Base-by-base conservation (phyloP, 306 rosid genomes). In the Medicago arabica region DNA sequence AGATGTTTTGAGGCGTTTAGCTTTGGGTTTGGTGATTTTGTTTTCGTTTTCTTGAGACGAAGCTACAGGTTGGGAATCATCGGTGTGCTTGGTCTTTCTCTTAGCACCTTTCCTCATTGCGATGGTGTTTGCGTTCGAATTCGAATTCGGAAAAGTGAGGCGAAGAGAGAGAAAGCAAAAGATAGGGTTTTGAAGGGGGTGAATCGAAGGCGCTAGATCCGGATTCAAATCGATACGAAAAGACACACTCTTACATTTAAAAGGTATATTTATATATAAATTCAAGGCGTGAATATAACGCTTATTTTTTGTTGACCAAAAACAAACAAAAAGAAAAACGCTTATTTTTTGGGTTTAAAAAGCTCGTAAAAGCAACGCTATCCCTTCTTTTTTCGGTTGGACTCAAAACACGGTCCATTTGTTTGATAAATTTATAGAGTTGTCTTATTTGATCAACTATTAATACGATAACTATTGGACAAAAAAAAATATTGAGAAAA, bases 31-130 rank as follows among this genome's bases (percentile, higher is more conserved):
- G 71, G 57, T 41, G 66, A 50, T 58, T 81, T 78, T 50, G 49
- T 1, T 67, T 5, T 36, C 75, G 41, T 77, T 78, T 10, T 78
- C 72, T 43, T 71, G 71, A 13, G 84, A 16, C 6, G 77, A 9
- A 0, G 78, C 7, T 0, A 34, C 38, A 34, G 38, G 38, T 34
- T 34, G 5, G 19, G 85, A 47, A 38, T 80, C 84, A 14, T 81
- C 74, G 40, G 57, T 65, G 51, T 75, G 80, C 28, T 55, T 80
- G 25, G 77, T 23, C 80, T 86, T 90, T 63, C 92, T 84, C 89
- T 81, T 90, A 18, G 92, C 19, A 21, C 89, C 89, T 79, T 69
- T 88, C 87, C 60, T 84, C 92, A 85, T 89, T 74, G 75, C 16
- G 46, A 17, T 28, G 31, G 31, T 28, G 31, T 28, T 28, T 28